Evolutionary conservation across 2,329 filamentous ascomycete genomes (phyloP).

Genomic region (Neopestalotiopsis clavispora): DNA sequence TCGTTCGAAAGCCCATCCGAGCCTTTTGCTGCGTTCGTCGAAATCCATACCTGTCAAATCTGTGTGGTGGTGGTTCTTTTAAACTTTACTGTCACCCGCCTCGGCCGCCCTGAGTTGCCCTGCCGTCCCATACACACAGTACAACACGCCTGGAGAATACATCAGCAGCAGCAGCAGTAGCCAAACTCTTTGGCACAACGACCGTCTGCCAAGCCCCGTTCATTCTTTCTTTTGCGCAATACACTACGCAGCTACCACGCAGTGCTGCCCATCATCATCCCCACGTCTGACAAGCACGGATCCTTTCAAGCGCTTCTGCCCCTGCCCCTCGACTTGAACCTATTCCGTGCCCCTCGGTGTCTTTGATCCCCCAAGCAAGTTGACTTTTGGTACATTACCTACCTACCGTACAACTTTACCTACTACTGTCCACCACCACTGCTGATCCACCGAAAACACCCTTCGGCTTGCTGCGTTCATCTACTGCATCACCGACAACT

Average conservation of each 20-base stretch:
- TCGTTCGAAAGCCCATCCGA: not conserved
- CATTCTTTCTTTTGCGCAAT: conserved; percentile 2
- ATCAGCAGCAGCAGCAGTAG: no score
- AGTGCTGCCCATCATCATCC: not conserved
- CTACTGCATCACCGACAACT: conserved; percentile 31
- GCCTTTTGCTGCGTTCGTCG: not conserved
- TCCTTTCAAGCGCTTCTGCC: not conserved
- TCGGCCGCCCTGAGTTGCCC: not conserved
- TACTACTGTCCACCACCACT: not conserved
- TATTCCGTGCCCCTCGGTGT: conserved; percentile 10
- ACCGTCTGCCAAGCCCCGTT: not conserved
- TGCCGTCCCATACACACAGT: not conserved
- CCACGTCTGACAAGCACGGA: not conserved
- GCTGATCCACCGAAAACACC: conserved; percentile 21
- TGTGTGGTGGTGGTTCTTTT: not conserved
- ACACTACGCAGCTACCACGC: not conserved
- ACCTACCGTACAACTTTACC: not conserved
- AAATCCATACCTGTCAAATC: not conserved
- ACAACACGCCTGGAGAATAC: not conserved
- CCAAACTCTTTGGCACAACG: not conserved
- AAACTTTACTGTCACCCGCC: not conserved
- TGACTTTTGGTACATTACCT: not conserved
- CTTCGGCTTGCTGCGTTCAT: conserved; percentile 26
- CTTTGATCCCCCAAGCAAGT: not conserved
- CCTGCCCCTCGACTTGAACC: conserved; percentile 9